A percentile compares a stretch with the other conserved stretches of the same genome.
Conservation (phyloP, 1,139 yeast species). For the Arxiozyma slooffiae region DNA sequence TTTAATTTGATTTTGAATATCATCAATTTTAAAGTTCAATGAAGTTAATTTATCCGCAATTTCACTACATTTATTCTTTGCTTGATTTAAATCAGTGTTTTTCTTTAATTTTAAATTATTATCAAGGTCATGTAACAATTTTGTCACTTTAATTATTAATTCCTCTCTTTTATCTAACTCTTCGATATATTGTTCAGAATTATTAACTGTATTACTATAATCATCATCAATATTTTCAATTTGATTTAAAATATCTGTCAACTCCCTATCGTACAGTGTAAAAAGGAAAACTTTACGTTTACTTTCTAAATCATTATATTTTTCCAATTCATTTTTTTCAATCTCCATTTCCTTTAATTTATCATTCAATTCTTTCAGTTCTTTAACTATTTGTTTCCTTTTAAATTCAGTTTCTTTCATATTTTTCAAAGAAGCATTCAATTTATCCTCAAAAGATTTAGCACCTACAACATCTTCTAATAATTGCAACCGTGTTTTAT, state of each 20-base stretch:
- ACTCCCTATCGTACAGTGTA: slow-evolving; percentile 68
- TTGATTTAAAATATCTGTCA: slow-evolving; percentile 48
- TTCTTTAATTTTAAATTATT: slow-evolving; percentile 36
- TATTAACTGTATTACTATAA: slow-evolving; percentile 42
- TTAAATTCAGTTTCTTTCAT: slow-evolving; percentile 66
- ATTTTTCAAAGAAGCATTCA: slow-evolving; percentile 69
- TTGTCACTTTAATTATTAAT: slow-evolving; percentile 35
- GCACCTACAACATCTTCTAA: slow-evolving; percentile 95
- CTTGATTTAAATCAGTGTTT: slow-evolving; percentile 44
- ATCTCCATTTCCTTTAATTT: slow-evolving; percentile 69
- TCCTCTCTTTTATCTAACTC: slow-evolving; percentile 44
- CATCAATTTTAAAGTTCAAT: slow-evolving; percentile 26
- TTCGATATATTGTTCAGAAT: slow-evolving; percentile 33
- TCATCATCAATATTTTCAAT: slow-evolving; percentile 55
- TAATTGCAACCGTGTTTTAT: slow-evolving; percentile 64
- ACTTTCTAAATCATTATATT: slow-evolving; percentile 58
- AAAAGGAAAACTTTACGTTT: slow-evolving; percentile 65
- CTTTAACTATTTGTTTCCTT: slow-evolving; percentile 64
- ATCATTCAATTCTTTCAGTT: slow-evolving; percentile 58
- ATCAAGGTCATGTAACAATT: slow-evolving; percentile 23
- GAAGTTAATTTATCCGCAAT: slow-evolving; percentile 34
- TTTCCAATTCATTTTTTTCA: slow-evolving; percentile 68
- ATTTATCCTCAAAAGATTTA: slow-evolving; percentile 72
- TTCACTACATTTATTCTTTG: slow-evolving; percentile 38
- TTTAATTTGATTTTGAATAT: slow-evolving; percentile 26